These are phyloP conservation scores for Monosporozyma unispora DNA, from an alignment of 805 yeast species.

Conservation along the genomic window DNA sequence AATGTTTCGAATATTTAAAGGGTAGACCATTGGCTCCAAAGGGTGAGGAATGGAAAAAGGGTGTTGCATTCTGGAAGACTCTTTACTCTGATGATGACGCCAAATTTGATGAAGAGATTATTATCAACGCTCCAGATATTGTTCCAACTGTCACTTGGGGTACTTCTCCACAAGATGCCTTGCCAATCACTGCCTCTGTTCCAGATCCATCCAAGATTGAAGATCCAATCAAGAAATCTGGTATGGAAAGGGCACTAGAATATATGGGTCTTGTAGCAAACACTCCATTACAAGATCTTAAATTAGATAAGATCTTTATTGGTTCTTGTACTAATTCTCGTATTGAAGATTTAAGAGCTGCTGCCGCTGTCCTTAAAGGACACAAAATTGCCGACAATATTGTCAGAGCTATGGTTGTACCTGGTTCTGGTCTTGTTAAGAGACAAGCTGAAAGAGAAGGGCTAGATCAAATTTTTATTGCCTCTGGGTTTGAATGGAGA, in stretches of 20 bases:
- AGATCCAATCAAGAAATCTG: conserved; percentile 68
- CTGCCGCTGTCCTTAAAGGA: conserved; percentile 89
- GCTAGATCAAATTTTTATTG: conserved; percentile 77
- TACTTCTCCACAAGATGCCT: conserved; percentile 97
- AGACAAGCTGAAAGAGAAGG: conserved; percentile 93
- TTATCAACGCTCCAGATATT: conserved; percentile 73
- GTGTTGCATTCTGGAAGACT: conserved; percentile 83
- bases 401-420: conserved; percentile 81
- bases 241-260: conserved; percentile 83
- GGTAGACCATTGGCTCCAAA: conserved; percentile 93
- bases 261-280: conserved; percentile 89
- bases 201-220: conserved; percentile 77
- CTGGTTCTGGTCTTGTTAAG: conserved; percentile 95
- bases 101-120: conserved; percentile 72
- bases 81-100: conserved; percentile 87
- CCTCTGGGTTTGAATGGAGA: conserved; percentile 97
- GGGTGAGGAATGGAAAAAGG: conserved; percentile 94
- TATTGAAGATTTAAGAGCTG: conserved; percentile 92
- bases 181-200: conserved; percentile 82
- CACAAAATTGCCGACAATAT: conserved; percentile 76
- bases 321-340: conserved; percentile 98
- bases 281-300: conserved; percentile 64
- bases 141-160: conserved; percentile 99
- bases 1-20: conserved; percentile 77
- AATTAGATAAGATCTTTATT: conserved; percentile 88